These are phyloP conservation scores for Thermomyces lanuginosus DNA, from an alignment of 2,329 filamentous ascomycete genomes.

Conservation along the genomic window DNA sequence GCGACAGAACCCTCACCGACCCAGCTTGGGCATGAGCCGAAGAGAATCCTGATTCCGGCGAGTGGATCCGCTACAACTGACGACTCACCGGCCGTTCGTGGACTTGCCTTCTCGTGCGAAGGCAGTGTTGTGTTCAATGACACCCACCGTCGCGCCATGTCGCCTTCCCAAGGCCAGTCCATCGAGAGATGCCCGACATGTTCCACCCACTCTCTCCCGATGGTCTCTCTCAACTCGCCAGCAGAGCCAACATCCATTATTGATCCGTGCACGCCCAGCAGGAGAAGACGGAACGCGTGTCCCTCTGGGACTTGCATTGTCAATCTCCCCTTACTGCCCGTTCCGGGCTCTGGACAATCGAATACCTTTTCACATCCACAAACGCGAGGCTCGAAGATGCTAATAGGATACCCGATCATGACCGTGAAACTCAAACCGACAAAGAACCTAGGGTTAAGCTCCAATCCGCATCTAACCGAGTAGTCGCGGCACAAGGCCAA, in stretches of 20 bases:
- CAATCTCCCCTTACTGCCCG: too few relatives aligned
- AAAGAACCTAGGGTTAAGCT: slow-evolving; percentile 90
- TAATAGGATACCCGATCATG: slow-evolving; percentile 55
- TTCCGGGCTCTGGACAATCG: too few relatives aligned
- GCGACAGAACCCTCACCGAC: slow-evolving; percentile 29
- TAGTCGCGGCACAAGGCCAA: slow-evolving; percentile 20
- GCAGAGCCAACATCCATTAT: slow-evolving; percentile 38
- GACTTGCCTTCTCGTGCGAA: slow-evolving; percentile 12
- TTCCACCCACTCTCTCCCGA: slow-evolving; percentile 36
- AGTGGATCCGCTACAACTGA: slow-evolving; percentile 30
- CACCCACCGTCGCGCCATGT: slow-evolving; percentile 5
- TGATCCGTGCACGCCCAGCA: slow-evolving; percentile 44
- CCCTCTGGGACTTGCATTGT: slow-evolving; percentile 24
- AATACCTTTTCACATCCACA: slow-evolving; percentile 19
- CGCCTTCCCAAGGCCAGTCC: slow-evolving; percentile 32
- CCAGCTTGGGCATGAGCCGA: slow-evolving; percentile 13
- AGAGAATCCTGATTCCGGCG: slow-evolving; percentile 36
- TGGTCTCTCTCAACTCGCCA: slow-evolving; percentile 15
- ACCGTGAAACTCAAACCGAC: slow-evolving; percentile 62
- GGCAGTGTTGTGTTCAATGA: slow-evolving; percentile 21
- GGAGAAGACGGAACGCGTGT: slow-evolving; percentile 39
- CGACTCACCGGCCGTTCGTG: slow-evolving; percentile 30
- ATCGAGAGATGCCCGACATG: slow-evolving; percentile 32
- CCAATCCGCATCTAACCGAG: slow-evolving; percentile 52
- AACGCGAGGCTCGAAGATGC: slow-evolving; percentile 21